phyloP scores from a whole-genome alignment of 2,329 filamentous ascomycete species.

The Dactylella cylindrospora region DNA sequence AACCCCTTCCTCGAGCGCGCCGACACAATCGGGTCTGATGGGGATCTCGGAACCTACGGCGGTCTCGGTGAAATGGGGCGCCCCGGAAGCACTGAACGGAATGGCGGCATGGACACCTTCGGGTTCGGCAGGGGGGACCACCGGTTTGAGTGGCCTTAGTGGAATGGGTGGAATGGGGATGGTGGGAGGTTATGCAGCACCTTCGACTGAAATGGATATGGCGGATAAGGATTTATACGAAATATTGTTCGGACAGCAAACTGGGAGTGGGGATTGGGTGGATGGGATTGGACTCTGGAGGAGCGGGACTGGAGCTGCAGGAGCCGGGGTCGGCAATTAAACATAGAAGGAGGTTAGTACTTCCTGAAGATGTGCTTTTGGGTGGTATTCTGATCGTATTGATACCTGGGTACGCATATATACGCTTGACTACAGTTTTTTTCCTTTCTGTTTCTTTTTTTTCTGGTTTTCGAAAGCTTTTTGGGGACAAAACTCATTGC shows the following conservation, averaged over 20 bases:
- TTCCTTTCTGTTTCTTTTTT: no score
- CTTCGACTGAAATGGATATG: constrained; percentile 39
- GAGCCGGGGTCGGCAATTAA: no score
- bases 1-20: constrained; percentile 18
- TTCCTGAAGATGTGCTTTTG: no score
- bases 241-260: constrained; percentile 40
- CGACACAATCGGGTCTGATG: constrained; percentile 23
- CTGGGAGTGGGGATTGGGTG: background rate
- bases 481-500: no score
- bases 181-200: constrained; percentile 22
- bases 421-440: no score
- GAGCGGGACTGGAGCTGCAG: no score
- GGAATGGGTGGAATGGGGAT: constrained; percentile 39
- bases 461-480: no score
- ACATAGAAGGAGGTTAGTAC: no score
- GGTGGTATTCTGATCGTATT: no score
- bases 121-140: constrained; percentile 7
- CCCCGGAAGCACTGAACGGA: no score
- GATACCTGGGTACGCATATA: no score
- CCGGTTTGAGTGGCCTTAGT: constrained; percentile 16
- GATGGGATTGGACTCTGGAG: no score
- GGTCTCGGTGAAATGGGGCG: constrained; percentile 38
- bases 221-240: constrained; percentile 42
- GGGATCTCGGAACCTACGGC: constrained; percentile 36
- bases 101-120: background rate